phyloP scores from a whole-genome alignment of 768 basidiomycete genomes.

The Naematelia aurantialba region DNA sequence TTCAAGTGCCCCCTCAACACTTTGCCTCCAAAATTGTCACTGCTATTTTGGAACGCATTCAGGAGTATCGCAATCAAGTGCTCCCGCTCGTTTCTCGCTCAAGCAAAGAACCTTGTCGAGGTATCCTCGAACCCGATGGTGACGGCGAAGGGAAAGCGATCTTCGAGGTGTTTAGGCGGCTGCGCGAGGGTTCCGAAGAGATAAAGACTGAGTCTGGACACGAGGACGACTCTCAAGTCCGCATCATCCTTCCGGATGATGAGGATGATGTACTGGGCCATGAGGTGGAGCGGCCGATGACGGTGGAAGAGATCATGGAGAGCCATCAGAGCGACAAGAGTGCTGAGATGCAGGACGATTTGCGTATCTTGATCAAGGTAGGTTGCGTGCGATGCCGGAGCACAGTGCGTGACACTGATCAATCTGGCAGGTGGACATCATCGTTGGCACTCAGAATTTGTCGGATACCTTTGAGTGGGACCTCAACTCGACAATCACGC shows the following conservation, averaged over 20 bases:
- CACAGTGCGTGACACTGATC: not conserved
- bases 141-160: slow-evolving; percentile 55
- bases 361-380: slow-evolving; percentile 89
- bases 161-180: slow-evolving; percentile 22
- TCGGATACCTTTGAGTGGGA: slow-evolving; percentile 99
- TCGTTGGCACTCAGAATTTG: slow-evolving; percentile 84
- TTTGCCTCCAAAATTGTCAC: slow-evolving; percentile 66
- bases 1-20: slow-evolving; percentile 62
- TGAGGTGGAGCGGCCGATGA: slow-evolving; percentile 49
- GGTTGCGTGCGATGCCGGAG: slow-evolving; percentile 31
- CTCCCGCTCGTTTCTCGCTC: slow-evolving; percentile 26
- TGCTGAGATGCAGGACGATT: slow-evolving; percentile 59
- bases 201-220: slow-evolving; percentile 2
- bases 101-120: slow-evolving; percentile 52
- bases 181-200: slow-evolving; percentile 17
- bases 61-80: slow-evolving; percentile 53
- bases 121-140: slow-evolving; percentile 73
- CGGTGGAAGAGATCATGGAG: slow-evolving; percentile 61
- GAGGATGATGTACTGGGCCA: slow-evolving; percentile 10
- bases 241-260: slow-evolving; percentile 1
- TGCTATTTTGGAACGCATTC: slow-evolving; percentile 72
- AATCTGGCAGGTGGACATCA: slow-evolving; percentile 75
- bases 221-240: not conserved
- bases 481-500: slow-evolving; percentile 70
- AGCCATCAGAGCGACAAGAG: slow-evolving; percentile 47